These are phyloP conservation scores for Dispira simplex DNA, from an alignment of 192 early-diverging fungal genomes.

Conservation along the genomic window DNA sequence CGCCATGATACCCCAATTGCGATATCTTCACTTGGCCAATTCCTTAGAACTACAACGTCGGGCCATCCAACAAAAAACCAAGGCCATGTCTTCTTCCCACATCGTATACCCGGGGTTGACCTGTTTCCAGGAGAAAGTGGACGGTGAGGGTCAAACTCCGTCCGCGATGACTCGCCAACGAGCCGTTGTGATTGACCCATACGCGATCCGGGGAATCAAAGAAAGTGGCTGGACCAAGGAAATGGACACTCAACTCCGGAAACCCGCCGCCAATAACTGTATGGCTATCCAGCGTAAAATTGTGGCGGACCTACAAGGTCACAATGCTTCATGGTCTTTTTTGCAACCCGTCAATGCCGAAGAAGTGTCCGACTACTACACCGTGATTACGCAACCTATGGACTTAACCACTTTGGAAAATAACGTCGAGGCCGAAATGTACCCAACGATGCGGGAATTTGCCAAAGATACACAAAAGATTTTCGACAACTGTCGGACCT, in stretches of 20 bases:
- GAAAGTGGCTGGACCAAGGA: constrained; percentile 92
- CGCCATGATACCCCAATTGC: constrained; percentile 77
- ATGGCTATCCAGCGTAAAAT: constrained; percentile 44
- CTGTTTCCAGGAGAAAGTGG: constrained; percentile 38
- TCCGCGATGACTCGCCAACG: too few species aligned
- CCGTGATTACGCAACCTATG: constrained; percentile 95
- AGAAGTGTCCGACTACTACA: constrained; percentile 89
- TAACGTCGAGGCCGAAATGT: constrained; percentile 76
- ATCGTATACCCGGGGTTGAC: constrained; percentile 66
- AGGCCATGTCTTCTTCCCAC: constrained; percentile 50
- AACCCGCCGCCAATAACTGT: constrained; percentile 10
- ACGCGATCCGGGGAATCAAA: constrained; percentile 69
- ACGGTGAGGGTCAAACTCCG: neutral
- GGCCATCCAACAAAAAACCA: constrained; percentile 79
- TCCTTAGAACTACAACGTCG: constrained; percentile 58
- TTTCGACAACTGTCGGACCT: constrained; percentile 80
- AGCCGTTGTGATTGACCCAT: constrained; percentile 49
- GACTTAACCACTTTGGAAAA: constrained; percentile 71
- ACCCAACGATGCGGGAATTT: constrained; percentile 72
- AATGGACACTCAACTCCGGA: constrained; percentile 39
- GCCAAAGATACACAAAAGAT: constrained; percentile 74
- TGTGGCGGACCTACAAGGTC: constrained; percentile 59
- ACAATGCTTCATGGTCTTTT: constrained; percentile 86
- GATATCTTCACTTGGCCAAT: constrained; percentile 58
- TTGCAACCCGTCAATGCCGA: constrained; percentile 71